Conservation (phyloP, 2,329 filamentous ascomycete species). For the Fusarium camptoceras region DNA sequence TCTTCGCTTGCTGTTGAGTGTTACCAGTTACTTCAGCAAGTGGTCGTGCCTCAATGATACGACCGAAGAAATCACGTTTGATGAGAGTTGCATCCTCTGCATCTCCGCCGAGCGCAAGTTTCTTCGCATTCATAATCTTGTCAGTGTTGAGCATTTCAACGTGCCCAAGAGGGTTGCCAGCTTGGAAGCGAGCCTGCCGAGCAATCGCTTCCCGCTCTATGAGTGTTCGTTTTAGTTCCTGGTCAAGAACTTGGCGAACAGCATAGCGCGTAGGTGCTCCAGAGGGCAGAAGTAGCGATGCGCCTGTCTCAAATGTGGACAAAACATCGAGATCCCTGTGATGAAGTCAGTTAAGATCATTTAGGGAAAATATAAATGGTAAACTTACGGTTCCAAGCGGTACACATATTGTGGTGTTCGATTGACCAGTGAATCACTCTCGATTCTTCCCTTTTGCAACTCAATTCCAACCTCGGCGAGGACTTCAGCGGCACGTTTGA, state of each 20-base stretch:
- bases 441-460: conserved; percentile 84
- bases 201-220: conserved; percentile 73
- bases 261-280: conserved; percentile 87
- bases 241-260: conserved; percentile 91
- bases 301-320: conserved; percentile 77
- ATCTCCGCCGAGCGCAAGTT: conserved; percentile 49
- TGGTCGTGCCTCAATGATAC: conserved; percentile 66
- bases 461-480: conserved; percentile 85
- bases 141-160: conserved; percentile 53
- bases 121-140: conserved; percentile 49
- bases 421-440: conserved; percentile 70
- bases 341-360: conserved; percentile 20
- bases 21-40: conserved; percentile 58
- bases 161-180: conserved; percentile 53
- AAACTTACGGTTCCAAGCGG: conserved; percentile 89
- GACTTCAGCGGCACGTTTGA: conserved; percentile 81
- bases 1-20: conserved; percentile 47
- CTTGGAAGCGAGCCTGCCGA: conserved; percentile 72
- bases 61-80: conserved; percentile 88
- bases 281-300: conserved; percentile 65
- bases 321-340: conserved; percentile 79
- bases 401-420: conserved; percentile 83
- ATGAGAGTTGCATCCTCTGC: conserved; percentile 56
- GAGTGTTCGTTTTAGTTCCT: conserved; percentile 83
- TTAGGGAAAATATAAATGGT: not conserved